Conservation (phyloP, 1,284 basidiomycete species). For the Dichomitus squalens region DNA sequence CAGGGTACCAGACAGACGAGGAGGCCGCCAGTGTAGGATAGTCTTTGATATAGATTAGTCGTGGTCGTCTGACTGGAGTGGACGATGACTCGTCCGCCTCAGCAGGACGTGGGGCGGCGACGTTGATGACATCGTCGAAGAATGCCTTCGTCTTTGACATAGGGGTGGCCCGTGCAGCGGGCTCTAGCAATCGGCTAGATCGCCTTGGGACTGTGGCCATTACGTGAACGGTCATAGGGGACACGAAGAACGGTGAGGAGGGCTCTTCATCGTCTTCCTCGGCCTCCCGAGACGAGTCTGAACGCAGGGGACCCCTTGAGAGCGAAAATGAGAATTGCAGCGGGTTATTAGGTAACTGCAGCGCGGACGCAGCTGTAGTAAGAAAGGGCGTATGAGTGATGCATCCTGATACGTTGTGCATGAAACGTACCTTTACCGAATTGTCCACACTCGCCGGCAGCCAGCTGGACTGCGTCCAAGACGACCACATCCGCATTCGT, state of each 20-base stretch:
- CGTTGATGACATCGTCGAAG: constrained; percentile 75
- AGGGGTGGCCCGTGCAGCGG: constrained; percentile 35
- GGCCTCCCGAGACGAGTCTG: constrained; percentile 34
- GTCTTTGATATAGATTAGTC: constrained; percentile 85
- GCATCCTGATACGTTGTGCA: too few species aligned
- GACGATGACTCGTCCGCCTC: constrained; percentile 26
- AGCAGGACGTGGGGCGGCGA: constrained; percentile 38
- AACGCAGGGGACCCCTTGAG: constrained; percentile 28
- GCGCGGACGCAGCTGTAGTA: constrained; percentile 54
- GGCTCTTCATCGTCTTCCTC: constrained; percentile 55
- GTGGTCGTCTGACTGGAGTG: constrained; percentile 46
- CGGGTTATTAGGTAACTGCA: constrained; percentile 73
- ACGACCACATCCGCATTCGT: constrained; percentile 80
- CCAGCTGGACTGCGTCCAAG: constrained; percentile 78
- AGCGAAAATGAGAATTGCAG: constrained; percentile 59
- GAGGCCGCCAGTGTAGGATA: constrained; percentile 74
- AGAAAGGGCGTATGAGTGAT: background rate
- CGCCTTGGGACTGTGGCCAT: constrained; percentile 47
- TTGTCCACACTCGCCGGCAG: constrained; percentile 78
- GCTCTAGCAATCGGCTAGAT: constrained; percentile 35
- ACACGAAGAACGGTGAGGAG: constrained; percentile 30
- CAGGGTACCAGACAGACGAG: constrained; percentile 78
- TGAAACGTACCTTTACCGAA: constrained; percentile 65
- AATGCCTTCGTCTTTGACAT: constrained; percentile 64
- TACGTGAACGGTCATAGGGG: constrained; percentile 67